Conservation (phyloP, 1,139 yeast genomes). For the Magnusiomyces clavatus region DNA sequence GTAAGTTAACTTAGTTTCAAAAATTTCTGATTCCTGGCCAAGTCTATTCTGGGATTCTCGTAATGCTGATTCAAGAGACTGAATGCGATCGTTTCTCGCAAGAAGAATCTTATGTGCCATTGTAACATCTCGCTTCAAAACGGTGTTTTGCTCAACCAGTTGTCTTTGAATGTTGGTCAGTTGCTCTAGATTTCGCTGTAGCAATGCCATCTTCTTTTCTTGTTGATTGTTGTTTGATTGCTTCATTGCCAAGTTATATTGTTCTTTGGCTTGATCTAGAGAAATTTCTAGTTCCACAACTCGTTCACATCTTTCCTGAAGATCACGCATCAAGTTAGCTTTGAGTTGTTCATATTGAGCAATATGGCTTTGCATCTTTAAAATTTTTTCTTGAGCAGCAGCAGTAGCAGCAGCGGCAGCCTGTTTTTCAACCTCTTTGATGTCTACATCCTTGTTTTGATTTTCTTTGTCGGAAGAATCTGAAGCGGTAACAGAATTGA, state of each 20-base stretch:
- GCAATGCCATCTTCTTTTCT: conserved; percentile 33
- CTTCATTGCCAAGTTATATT: conserved; percentile 28
- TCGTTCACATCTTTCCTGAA: conserved; percentile 38
- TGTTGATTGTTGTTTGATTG: conserved; percentile 29
- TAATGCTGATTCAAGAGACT: conserved; percentile 45
- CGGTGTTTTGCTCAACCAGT: conserved; percentile 41
- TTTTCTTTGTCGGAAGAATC: neutral
- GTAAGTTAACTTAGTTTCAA: conserved; percentile 44
- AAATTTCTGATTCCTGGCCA: conserved; percentile 44
- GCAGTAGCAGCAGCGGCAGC: conserved; percentile 8
- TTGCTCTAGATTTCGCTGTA: conserved; percentile 42
- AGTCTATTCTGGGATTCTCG: conserved; percentile 46
- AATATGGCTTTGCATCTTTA: conserved; percentile 23
- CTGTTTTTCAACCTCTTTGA: conserved; percentile 15
- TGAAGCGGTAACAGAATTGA: neutral
- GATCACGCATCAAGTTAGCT: conserved; percentile 35
- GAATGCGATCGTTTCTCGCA: conserved; percentile 52
- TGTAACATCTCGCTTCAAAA: conserved; percentile 40
- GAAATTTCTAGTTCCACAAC: conserved; percentile 39
- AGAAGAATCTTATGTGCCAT: conserved; percentile 54
- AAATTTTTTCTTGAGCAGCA: conserved; percentile 19
- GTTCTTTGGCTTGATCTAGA: conserved; percentile 34
- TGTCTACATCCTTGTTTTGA: conserved; percentile 4
- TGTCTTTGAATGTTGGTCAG: conserved; percentile 37
- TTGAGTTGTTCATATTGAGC: conserved; percentile 31